Evolutionary conservation across 192 early-diverging fungal species (phyloP).

Genomic region (Entophlyctis luteolus): DNA sequence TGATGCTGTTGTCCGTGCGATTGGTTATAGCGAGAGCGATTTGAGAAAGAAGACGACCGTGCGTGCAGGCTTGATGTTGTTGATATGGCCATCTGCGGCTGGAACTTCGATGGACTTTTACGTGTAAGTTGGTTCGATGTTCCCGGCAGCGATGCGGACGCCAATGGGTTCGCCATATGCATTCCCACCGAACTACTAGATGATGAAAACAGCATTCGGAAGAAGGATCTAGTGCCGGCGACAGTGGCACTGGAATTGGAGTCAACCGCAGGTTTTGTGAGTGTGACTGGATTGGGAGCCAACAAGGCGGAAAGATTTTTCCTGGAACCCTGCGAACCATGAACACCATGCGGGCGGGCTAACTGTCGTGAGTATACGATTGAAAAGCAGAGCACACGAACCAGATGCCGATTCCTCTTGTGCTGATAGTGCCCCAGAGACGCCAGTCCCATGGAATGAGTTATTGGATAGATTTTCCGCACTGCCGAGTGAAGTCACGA

Average conservation of each 20-base stretch:
- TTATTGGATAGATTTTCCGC: not conserved
- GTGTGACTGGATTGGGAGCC: not conserved
- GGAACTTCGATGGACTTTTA: not conserved
- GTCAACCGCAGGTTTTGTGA: not conserved
- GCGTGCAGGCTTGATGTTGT: not conserved
- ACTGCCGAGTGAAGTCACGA: not conserved
- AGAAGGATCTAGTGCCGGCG: not conserved
- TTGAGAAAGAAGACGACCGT: not conserved
- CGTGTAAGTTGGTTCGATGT: not conserved
- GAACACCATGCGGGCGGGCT: not conserved
- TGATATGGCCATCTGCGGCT: not conserved
- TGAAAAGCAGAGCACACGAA: too few relatives aligned
- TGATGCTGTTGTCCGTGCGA: not conserved
- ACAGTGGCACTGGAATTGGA: not conserved
- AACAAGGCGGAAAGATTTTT: not conserved
- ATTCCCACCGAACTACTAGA: not conserved
- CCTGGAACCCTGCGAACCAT: too few relatives aligned
- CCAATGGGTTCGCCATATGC: not conserved
- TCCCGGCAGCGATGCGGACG: not conserved
- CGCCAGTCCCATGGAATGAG: not conserved
- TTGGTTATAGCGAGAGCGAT: not conserved
- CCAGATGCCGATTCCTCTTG: not conserved
- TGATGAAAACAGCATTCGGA: not conserved
- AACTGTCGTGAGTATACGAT: too few relatives aligned
- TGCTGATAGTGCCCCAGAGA: not conserved